Evolutionary conservation across 768 basidiomycete species (phyloP).

Genomic region (Kwoniella sp.): DNA sequence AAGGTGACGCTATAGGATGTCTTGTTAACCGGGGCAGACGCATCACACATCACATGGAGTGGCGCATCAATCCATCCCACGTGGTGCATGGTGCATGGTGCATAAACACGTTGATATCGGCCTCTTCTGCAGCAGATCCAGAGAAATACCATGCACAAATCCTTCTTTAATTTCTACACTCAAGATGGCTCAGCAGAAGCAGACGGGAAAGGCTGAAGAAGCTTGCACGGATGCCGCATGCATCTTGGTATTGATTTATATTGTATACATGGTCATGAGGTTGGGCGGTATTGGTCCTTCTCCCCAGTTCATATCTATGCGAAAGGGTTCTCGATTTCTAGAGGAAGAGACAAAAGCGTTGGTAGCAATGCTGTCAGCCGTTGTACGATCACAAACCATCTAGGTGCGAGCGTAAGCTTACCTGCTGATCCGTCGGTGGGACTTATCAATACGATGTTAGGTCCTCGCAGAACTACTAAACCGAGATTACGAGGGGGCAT

Average conservation of each 20-base stretch:
- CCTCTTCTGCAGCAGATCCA: neutral
- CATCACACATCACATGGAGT: neutral
- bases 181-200: no score
- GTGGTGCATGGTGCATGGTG: no score
- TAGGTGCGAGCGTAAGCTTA: conserved; percentile 19
- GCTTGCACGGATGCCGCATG: no score
- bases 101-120: no score
- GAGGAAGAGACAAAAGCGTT: neutral
- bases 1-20: neutral
- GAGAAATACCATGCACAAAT: neutral
- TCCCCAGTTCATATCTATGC: conserved; percentile 15
- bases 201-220: no score
- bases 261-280: neutral
- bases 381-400: neutral
- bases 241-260: neutral
- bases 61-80: neutral
- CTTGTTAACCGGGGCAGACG: neutral
- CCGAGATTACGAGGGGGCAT: conserved; percentile 63
- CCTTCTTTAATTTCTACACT: no score
- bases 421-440: conserved; percentile 89
- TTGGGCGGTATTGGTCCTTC: neutral
- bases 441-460: conserved; percentile 89
- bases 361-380: neutral
- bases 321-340: conserved; percentile 53
- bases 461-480: conserved; percentile 85